phyloP scores from a whole-genome alignment of 768 basidiomycete species.

The Tricholoma sp. region DNA sequence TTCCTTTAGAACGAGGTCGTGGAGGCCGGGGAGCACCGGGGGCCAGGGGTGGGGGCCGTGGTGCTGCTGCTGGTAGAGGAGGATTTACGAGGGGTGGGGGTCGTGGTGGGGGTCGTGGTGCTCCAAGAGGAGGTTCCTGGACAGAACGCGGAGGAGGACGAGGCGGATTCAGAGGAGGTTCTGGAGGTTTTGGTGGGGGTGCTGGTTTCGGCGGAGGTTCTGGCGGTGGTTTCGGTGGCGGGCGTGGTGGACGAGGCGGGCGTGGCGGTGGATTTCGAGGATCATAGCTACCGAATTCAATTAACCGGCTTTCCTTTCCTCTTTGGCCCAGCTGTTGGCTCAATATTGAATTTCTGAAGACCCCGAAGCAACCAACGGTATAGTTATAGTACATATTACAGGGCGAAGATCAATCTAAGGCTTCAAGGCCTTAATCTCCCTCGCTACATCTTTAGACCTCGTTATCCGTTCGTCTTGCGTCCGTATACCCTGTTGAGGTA shows the following conservation, averaged over 20 bases:
- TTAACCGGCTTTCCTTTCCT: neutral
- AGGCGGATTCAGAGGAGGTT: conserved; percentile 16
- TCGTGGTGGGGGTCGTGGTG: conserved; percentile 40
- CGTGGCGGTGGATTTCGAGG: conserved; percentile 38
- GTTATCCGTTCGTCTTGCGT: conserved; percentile 36
- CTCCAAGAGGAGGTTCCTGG: conserved; percentile 31
- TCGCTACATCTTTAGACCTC: conserved; percentile 37
- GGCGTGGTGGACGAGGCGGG: conserved; percentile 19
- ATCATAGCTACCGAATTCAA: conserved; percentile 25
- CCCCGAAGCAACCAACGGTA: neutral
- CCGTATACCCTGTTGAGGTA: neutral
- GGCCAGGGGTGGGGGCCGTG: conserved; percentile 27
- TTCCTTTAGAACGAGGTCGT: conserved; percentile 32
- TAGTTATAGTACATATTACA: neutral
- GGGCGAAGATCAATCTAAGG: conserved; percentile 18
- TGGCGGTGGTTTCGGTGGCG: conserved; percentile 11
- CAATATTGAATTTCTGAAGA: neutral
- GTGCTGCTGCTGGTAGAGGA: conserved; percentile 38
- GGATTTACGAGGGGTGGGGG: conserved; percentile 44
- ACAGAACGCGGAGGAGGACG: conserved; percentile 32
- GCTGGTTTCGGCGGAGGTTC: conserved; percentile 9
- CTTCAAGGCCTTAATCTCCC: conserved; percentile 48
- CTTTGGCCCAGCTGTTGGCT: neutral
- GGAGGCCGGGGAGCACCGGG: conserved; percentile 36
- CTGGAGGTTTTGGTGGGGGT: conserved; percentile 1